phyloP scores from a whole-genome alignment of 163 green algal species.

The Chloroidium sp. region DNA sequence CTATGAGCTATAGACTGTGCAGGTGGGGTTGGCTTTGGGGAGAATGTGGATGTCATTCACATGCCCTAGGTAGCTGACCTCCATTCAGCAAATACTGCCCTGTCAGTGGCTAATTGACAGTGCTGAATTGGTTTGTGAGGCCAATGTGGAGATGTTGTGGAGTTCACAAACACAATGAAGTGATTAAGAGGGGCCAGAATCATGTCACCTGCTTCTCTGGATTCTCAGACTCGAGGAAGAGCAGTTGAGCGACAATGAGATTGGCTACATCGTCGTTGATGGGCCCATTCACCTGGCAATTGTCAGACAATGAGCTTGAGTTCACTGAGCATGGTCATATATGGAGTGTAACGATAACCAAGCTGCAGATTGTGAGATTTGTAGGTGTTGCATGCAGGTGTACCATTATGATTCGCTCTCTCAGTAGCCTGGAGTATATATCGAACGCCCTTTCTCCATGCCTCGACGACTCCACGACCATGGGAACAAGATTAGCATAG shows the following conservation, averaged over 20 bases:
- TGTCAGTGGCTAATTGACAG: too few relatives aligned
- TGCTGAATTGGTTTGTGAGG: too few relatives aligned
- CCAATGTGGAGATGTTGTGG: too few relatives aligned
- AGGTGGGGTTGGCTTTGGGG: too few relatives aligned
- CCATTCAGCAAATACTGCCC: too few relatives aligned
- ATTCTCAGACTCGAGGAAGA: conserved; percentile 88
- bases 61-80: too few relatives aligned
- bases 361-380: neutral
- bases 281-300: conserved; percentile 50
- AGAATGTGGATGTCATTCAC: too few relatives aligned
- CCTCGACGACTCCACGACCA: conserved; percentile 72
- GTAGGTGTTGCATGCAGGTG: neutral
- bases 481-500: conserved; percentile 37
- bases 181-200: too few relatives aligned
- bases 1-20: too few relatives aligned
- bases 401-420: conserved; percentile 81
- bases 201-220: conserved; percentile 67
- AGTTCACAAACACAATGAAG: too few relatives aligned
- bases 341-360: neutral
- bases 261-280: conserved; percentile 58
- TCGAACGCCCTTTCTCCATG: conserved; percentile 79
- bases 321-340: neutral
- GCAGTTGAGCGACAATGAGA: conserved; percentile 83
- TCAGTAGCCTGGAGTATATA: conserved; percentile 80
- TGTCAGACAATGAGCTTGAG: neutral